Conservation (phyloP, 2,329 filamentous ascomycete genomes). For the Fusarium sp. region DNA sequence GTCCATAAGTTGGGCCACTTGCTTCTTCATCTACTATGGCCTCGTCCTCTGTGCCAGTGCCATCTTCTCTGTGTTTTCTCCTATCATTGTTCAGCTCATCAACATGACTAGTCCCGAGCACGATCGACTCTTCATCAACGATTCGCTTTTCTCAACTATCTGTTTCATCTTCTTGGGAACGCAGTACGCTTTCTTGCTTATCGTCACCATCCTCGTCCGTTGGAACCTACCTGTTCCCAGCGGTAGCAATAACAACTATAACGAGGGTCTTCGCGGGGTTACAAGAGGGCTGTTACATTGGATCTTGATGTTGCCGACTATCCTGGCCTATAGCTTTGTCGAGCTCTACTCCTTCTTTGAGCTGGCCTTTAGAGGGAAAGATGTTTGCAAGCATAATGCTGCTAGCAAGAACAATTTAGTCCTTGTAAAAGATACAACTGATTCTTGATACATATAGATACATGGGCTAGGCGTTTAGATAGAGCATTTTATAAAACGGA, state of each 20-base stretch:
- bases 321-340: slow-evolving; percentile 33
- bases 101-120: slow-evolving; percentile 16
- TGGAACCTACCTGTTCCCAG: slow-evolving; percentile 17
- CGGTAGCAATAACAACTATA: slow-evolving; percentile 1
- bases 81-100: slow-evolving; percentile 24
- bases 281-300: slow-evolving; percentile 22
- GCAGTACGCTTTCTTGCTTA: slow-evolving; percentile 20
- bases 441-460: too few relatives aligned
- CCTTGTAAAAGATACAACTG: not conserved
- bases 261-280: slow-evolving; percentile 9
- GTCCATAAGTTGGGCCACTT: slow-evolving; percentile 30
- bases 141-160: slow-evolving; percentile 11
- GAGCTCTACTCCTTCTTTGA: slow-evolving; percentile 38
- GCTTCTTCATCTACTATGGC: slow-evolving; percentile 32
- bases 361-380: slow-evolving; percentile 27
- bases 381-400: slow-evolving; percentile 32
- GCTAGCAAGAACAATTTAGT: slow-evolving; percentile 29
- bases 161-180: slow-evolving; percentile 29
- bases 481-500: too few relatives aligned
- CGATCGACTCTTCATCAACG: slow-evolving; percentile 12
- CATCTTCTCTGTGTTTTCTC: slow-evolving; percentile 27
- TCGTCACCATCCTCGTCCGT: slow-evolving; percentile 21
- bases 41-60: slow-evolving; percentile 31
- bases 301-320: slow-evolving; percentile 34
- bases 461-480: too few relatives aligned